Evolutionary conservation across 176 grass and related monocot species (phyloP), one percentile per base, ranked within the genome.

Genomic region (Oryza officinalis): DNA sequence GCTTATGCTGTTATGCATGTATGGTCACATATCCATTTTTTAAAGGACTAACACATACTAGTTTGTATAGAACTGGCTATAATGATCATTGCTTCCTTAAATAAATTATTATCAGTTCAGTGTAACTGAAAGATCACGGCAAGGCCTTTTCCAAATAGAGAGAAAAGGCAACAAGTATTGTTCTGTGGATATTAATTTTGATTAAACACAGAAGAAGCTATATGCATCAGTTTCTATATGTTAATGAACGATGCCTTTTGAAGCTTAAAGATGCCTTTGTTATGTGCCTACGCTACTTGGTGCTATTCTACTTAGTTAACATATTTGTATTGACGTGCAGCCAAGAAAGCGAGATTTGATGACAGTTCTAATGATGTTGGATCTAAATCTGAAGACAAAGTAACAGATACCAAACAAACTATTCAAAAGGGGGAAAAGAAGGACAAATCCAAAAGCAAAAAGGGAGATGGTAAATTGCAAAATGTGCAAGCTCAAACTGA

Each of bases 381-480:
- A 82, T 22, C 52, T 57, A 57, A 57, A 57, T 41, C 47, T 82
- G 76, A 81, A 74, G 70, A 79, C 22, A 86, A 82, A 65, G 77
- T 63, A 81, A 67, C 27, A 61, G 77, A 86, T 82, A 60, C 81
- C 63, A 81, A 86, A 61, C 59, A 49, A 37, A 61, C 54, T 80
- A 37, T 54, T 54, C 69, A 74, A 72, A 98, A 92, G 72, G 87
- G 52, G 0, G 52, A 98, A 63, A 65, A 4, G 13, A 83, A 82
- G 31, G 69, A 71, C 61, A 92, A 90, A 65, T 72, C 78, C 20
- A 92, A 94, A 59, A 90, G 87, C 23, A 90, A 86, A 88, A 95
- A 87, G 69, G 89, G 89, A 46, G 79, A 89, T 40, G 85, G 67
- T 86, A 92, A 95, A 82, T 65, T 87, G 32, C 88, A 73, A 33